Conservation (phyloP, 2,329 filamentous ascomycete species). For the Fusarium pseudograminearum region DNA sequence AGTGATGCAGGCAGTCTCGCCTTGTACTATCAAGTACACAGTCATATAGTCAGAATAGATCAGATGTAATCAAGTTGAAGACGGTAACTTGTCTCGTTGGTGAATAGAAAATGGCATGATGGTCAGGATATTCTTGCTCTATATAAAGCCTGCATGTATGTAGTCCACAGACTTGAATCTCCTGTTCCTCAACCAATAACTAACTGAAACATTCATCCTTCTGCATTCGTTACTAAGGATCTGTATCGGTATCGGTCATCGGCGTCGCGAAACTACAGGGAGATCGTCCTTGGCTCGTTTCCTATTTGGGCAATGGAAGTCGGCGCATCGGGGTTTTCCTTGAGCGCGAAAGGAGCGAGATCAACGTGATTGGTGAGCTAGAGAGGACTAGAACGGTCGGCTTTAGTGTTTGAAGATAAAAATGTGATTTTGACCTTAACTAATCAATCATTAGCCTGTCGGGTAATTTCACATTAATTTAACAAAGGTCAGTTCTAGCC, state of each 20-base stretch:
- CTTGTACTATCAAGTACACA: neutral
- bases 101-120: neutral
- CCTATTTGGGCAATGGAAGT: conserved; percentile 31
- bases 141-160: neutral
- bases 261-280: conserved; percentile 28
- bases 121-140: neutral
- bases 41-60: neutral
- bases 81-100: neutral
- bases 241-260: conserved; percentile 33
- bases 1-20: neutral
- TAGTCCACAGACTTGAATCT: neutral
- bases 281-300: conserved; percentile 27
- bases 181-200: neutral
- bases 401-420: neutral
- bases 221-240: neutral
- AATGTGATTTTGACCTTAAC: neutral
- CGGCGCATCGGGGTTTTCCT: conserved; percentile 41
- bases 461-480: neutral
- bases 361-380: conserved; percentile 25
- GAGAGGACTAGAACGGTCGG: neutral
- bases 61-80: neutral
- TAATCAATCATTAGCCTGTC: neutral
- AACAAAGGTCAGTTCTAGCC: neutral
- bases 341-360: conserved; percentile 40
- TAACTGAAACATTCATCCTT: neutral